Base-by-base conservation (phyloP, 768 basidiomycete species). In the Obba rivulosa region DNA sequence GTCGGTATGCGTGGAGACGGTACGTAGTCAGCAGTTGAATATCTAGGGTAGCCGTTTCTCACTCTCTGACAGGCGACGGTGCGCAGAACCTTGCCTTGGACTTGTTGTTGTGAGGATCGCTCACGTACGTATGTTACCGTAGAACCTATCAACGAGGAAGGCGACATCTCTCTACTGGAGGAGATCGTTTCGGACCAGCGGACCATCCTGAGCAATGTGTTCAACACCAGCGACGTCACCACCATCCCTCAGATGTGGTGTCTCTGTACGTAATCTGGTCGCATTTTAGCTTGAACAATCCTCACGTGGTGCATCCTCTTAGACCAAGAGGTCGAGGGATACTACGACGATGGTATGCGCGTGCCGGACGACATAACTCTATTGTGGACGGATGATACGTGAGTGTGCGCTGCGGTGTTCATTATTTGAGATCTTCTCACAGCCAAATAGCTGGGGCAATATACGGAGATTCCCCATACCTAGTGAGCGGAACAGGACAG, bases 371-470 rank as follows among this genome's bases (percentile, higher is more conserved):
- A 84, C 59, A 67, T 85, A 16, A 80, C 75, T 4, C 64, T 85
- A 2, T 67, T 85, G 21, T 85, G 83, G 84, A 68, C 83, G 1
- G 86, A 88, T 53, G 86, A 87, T 59, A 87, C 86, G 80, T 81
- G 41, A 23, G 56, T 43, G 28, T 31, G 5, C 28, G 28, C 13
- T 31, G 28, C 28, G 5, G 28, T 16, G 38, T 4, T 40, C 22
- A 8, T 23, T 42, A 21, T 23, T 2, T n/a, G 14, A 7, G 4
- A 20, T 43, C 17, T 10, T 14, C 2, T 31, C 21, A 21, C 37
- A n/a, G 34, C 5, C 28, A 20, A n/a, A 4, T 45, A 81, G 80
- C 63, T 87, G 77, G 75, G 85, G 85, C 3, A 86, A 86, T 57
- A 72, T 87, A 43, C 78, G 82, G 31, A 76, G 85, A 18, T 78